Percentiles rank a stretch among this genome's conserved stretches.
phyloP scores from a whole-genome alignment of 2,329 filamentous ascomycete species.

The Colletotrichum caudatum region DNA sequence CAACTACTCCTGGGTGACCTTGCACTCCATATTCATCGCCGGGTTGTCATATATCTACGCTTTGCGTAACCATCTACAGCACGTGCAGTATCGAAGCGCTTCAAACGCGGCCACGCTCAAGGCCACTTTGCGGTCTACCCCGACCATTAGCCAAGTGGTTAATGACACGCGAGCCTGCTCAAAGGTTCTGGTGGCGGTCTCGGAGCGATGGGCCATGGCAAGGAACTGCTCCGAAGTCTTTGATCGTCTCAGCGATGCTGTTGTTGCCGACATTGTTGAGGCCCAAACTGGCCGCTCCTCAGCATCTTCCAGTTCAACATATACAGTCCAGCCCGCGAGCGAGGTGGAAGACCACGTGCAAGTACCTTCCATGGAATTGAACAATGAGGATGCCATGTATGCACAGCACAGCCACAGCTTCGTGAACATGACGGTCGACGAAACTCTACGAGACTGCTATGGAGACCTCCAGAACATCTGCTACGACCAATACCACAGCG shows the following conservation, averaged over 20 bases:
- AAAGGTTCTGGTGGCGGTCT: conserved; percentile 58
- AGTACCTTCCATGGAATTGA: background rate
- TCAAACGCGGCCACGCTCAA: conserved; percentile 14
- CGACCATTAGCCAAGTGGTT: conserved; percentile 56
- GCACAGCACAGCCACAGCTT: conserved; percentile 15
- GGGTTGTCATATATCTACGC: conserved; percentile 59
- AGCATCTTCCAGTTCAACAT: conserved; percentile 9
- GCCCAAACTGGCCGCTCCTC: conserved; percentile 26
- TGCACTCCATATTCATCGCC: conserved; percentile 62
- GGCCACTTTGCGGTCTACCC: conserved; percentile 48
- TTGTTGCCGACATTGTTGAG: conserved; percentile 55
- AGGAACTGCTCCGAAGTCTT: conserved; percentile 58
- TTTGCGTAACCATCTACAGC: conserved; percentile 54
- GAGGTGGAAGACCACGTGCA: background rate
- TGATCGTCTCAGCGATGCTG: conserved; percentile 56
- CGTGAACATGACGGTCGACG: conserved; percentile 52
- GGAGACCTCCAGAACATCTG: conserved; percentile 46
- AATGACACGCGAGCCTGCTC: conserved; percentile 58
- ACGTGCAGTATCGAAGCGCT: conserved; percentile 41
- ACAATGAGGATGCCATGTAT: conserved; percentile 15
- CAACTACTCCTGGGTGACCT: conserved; percentile 63
- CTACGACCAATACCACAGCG: conserved; percentile 44
- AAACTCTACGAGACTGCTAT: conserved; percentile 54
- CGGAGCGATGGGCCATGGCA: conserved; percentile 56
- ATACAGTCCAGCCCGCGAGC: background rate